A percentile compares a stretch with the other conserved stretches of the same genome.
These are phyloP conservation scores for Dendrobium catenatum DNA, from an alignment of 106 monocot genomes.

Conservation along the genomic window DNA sequence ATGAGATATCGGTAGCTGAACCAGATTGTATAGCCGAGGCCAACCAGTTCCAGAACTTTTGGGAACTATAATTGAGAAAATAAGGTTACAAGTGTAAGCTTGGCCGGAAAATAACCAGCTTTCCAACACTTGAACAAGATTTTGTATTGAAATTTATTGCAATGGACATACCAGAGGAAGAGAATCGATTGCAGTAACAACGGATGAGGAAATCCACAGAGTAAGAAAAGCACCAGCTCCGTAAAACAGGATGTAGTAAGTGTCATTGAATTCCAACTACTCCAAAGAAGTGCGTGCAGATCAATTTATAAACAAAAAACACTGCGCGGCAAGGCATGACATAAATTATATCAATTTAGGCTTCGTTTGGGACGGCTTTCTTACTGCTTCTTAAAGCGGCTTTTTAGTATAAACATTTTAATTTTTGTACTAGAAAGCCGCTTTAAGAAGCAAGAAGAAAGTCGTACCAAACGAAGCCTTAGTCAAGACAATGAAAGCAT, in stretches of 20 bases:
- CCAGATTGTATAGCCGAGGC: constrained; percentile 72
- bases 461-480: too few species aligned
- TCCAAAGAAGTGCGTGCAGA: neutral
- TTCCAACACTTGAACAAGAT: neutral
- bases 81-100: neutral
- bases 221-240: constrained; percentile 40
- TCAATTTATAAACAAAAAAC: neutral
- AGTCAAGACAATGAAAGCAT: neutral
- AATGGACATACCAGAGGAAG: constrained; percentile 54
- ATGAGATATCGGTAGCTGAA: constrained; percentile 66
- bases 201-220: constrained; percentile 58
- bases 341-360: neutral
- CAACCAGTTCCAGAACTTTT: constrained; percentile 72
- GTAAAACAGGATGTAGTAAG: constrained; percentile 31
- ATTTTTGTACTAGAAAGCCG: too few species aligned
- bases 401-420: too few species aligned
- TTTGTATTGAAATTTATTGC: neutral
- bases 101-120: neutral
- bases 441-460: too few species aligned
- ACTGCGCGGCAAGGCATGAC: neutral
- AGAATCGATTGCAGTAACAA: constrained; percentile 59
- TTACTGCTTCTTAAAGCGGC: too few species aligned
- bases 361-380: too few species aligned
- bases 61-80: constrained; percentile 36
- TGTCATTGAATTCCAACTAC: constrained; percentile 44